phyloP scores from a whole-genome alignment of 139 green algal genomes.

The Chlorella sp. region DNA sequence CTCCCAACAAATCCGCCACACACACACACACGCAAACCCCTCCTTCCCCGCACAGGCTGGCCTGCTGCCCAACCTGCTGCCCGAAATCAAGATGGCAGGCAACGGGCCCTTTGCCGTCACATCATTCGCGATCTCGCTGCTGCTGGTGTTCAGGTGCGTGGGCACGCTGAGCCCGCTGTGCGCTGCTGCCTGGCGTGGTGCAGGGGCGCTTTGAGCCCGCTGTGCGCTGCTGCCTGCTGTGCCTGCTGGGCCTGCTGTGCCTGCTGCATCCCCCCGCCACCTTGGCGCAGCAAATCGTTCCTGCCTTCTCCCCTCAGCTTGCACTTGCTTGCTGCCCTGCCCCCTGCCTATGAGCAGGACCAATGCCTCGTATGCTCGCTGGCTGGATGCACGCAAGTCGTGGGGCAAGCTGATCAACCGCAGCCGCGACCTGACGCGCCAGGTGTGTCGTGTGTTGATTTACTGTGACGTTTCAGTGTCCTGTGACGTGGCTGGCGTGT shows the following conservation, averaged over 20 bases:
- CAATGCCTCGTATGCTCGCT: conserved; percentile 54
- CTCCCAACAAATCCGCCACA: too few relatives aligned
- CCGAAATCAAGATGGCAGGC: not conserved
- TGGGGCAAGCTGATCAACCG: conserved; percentile 49
- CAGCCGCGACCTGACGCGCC: conserved; percentile 43
- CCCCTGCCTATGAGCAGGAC: conserved; percentile 36
- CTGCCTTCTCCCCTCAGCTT: too few relatives aligned
- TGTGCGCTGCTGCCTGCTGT: too few relatives aligned
- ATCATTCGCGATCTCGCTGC: conserved; percentile 40
- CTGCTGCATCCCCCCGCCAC: too few relatives aligned
- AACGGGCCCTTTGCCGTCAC: conserved; percentile 31
- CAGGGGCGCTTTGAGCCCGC: too few relatives aligned
- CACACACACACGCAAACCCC: too few relatives aligned
- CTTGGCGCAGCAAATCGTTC: too few relatives aligned
- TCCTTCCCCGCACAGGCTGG: not conserved
- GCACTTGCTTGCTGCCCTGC: not conserved
- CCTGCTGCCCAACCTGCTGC: not conserved
- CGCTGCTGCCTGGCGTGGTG: not conserved
- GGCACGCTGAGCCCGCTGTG: too few relatives aligned
- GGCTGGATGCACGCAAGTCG: conserved; percentile 49
- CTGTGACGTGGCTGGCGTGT: too few relatives aligned
- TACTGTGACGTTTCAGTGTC: too few relatives aligned
- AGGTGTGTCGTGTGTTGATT: not conserved
- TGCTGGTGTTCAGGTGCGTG: conserved; percentile 42
- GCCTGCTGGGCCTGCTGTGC: too few relatives aligned